Base-by-base conservation (phyloP, 2,329 filamentous ascomycete species). In the Fusarium pseudonygamai region DNA sequence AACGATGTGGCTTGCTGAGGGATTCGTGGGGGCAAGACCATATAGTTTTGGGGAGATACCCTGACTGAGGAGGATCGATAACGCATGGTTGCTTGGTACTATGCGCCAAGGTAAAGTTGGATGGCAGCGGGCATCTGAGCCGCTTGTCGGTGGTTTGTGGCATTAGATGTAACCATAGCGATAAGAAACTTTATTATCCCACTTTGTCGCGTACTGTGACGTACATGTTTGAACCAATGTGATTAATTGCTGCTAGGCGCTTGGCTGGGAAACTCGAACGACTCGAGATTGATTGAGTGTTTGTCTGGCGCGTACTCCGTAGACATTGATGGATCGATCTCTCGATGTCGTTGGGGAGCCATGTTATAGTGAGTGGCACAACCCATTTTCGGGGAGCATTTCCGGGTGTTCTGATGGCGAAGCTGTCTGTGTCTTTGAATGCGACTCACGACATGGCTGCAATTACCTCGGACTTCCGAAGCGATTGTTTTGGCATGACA, bases 101-200 rank as follows among this genome's bases (percentile, higher is more conserved):
- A 55, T 49, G 43, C 40, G 30, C 26, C 24, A 37, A 60, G 46
- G 30, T 30, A 30, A 60, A 39, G 22, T 67, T 69, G 40, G 69
- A 55, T 58, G 60, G 67, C 58, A 72, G 65, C 49, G 28, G 64
- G 50, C 34, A 70, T 59, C 69, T 65, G 42, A 53, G n/a, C 32
- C 40, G 61, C 49, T 69, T 56, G 45, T 49, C 49, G 50, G 37
- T 50, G 28, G 15, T 65, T 45, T 60, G 43, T 36, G 37, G 55
- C 39, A 30, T 56, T 63, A 67, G 64, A 57, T 67, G 57, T 71
- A 53, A 53, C 50, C 50, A 53, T 53, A 67, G n/a, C 36, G 40
- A 64, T 43, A 64, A 59, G 49, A 46, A 65, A 52, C 40, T 45
- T 55, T 34, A 42, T 46, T 42, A 56, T 71, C 52, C 56, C 69